A percentile compares a stretch with the other conserved stretches of the same genome.
These are phyloP conservation scores for Diutina rugosa DNA, from an alignment of 1,139 yeast species.

Conservation along the genomic window DNA sequence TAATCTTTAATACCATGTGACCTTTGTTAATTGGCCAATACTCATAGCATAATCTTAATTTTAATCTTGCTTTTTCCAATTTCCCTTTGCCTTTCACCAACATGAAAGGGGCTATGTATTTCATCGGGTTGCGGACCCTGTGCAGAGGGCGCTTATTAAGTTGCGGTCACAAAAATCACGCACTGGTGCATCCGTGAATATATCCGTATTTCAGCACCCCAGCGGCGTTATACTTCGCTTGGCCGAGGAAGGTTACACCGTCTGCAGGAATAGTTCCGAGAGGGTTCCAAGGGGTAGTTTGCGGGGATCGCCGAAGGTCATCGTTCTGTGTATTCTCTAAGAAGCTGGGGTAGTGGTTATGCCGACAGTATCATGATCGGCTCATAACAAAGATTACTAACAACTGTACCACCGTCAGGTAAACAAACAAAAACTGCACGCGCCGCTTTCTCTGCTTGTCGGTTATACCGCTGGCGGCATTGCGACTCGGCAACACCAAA, in stretches of 20 bases:
- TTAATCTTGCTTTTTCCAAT: too few species aligned
- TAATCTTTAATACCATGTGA: background rate
- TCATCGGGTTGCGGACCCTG: background rate
- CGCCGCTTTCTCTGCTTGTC: constrained; percentile 69
- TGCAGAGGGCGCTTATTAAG: too few species aligned
- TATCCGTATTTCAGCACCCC: background rate
- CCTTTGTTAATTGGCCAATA: background rate
- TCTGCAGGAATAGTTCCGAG: too few species aligned
- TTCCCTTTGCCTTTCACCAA: background rate
- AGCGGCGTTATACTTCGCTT: background rate
- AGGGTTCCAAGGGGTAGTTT: background rate
- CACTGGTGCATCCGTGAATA: background rate
- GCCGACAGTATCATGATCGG: background rate
- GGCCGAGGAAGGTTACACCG: background rate
- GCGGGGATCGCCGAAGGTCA: background rate
- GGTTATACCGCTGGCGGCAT: constrained; percentile 37
- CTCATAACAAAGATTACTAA: constrained; percentile 19
- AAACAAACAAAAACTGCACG: constrained; percentile 74
- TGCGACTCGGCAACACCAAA: constrained; percentile 48
- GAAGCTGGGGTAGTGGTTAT: background rate
- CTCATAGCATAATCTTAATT: too few species aligned
- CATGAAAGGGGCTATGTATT: background rate
- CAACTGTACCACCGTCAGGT: constrained; percentile 75
- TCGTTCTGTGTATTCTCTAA: background rate
- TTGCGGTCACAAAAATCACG: background rate